These are phyloP conservation scores for Crucibulum laeve DNA, from an alignment of 768 basidiomycete species.

Conservation along the genomic window DNA sequence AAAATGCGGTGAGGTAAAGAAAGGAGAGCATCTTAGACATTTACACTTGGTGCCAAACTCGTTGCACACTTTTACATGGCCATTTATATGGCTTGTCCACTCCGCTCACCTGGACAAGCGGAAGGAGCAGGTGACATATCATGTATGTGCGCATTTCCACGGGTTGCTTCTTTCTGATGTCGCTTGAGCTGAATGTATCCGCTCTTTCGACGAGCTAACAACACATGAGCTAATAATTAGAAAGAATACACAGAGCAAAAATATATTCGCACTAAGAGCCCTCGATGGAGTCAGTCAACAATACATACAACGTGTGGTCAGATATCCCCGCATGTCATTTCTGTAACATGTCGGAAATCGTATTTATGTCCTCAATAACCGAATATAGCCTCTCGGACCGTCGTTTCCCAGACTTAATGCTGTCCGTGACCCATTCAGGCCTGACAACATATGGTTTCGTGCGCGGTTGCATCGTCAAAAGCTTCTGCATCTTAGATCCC, in stretches of 20 bases:
- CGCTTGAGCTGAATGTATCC: neutral
- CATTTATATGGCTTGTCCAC: neutral
- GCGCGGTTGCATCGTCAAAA: conserved; percentile 48
- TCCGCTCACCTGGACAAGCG: neutral
- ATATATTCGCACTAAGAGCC: too few species aligned
- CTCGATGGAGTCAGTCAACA: too few species aligned
- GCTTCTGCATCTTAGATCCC: conserved; percentile 66
- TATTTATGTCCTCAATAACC: conserved; percentile 36
- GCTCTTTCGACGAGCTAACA: neutral
- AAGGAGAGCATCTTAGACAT: too few species aligned
- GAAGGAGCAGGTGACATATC: neutral
- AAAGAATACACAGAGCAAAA: too few species aligned
- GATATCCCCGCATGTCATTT: too few species aligned
- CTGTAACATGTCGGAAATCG: conserved; percentile 27
- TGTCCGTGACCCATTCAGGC: conserved; percentile 74
- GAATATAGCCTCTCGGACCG: conserved; percentile 58
- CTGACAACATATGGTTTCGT: conserved; percentile 58
- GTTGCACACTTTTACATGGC: too few species aligned
- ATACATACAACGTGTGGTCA: too few species aligned
- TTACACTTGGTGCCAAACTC: too few species aligned
- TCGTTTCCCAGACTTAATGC: conserved; percentile 55
- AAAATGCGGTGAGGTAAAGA: too few species aligned
- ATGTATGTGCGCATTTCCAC: neutral
- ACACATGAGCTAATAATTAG: too few species aligned
- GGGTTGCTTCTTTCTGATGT: neutral